Conservation (phyloP, 345 rosid species). For the Dimocarpus longan region DNA sequence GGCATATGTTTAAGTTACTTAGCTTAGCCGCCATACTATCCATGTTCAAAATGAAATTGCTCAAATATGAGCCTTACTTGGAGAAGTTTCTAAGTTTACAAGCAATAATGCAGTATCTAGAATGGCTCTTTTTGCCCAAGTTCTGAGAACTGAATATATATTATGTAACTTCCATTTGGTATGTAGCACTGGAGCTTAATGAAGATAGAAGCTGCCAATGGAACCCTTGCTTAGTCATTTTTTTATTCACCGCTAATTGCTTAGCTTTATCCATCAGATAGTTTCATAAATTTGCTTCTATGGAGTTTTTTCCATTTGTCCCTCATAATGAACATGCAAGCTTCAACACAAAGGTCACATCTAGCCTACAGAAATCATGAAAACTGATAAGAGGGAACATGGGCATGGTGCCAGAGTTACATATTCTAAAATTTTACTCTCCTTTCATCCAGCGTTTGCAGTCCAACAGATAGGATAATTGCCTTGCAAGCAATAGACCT, state of each 20-base stretch:
- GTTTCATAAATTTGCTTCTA: neutral
- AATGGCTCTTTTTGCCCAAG: neutral
- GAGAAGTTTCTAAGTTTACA: neutral
- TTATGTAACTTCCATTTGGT: neutral
- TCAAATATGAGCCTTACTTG: neutral
- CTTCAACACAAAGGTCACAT: neutral
- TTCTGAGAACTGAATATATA: neutral
- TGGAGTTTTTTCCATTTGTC: neutral
- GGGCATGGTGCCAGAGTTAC: neutral
- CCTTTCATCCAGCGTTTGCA: slow-evolving; percentile 23
- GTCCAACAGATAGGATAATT: slow-evolving; percentile 78
- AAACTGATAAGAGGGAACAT: neutral
- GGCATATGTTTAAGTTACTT: too few relatives aligned
- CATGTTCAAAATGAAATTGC: too few relatives aligned
- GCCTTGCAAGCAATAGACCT: slow-evolving; percentile 90
- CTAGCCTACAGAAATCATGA: neutral
- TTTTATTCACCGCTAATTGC: slow-evolving; percentile 1
- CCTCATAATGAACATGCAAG: neutral
- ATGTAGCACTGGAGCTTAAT: neutral
- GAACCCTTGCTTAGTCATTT: neutral
- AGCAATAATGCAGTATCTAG: neutral
- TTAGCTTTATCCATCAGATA: neutral
- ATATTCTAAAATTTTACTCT: neutral
- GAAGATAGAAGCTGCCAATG: neutral
- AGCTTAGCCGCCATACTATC: too few relatives aligned